Evolutionary conservation across 2,329 filamentous ascomycete species (phyloP), one percentile per base, ranked within the genome.

Genomic region (Grosmannia serpens): DNA sequence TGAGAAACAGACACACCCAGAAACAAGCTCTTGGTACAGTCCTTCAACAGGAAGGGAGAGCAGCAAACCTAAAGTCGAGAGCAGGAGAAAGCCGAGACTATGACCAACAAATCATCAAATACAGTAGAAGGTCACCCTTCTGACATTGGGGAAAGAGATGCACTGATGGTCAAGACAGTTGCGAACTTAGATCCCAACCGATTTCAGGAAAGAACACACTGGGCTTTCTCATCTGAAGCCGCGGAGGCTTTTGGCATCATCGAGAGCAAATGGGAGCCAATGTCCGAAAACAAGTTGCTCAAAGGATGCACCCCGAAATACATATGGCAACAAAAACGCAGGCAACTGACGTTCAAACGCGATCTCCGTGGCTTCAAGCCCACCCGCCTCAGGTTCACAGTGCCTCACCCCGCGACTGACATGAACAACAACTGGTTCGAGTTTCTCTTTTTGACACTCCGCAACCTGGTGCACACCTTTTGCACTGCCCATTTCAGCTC

Each of bases 401-500:
- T 59, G 38, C 31, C 49, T 15, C 65, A 65, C 59, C 57, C 60
- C 10, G 24, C 41, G 1, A 44, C 15, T 5, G 65, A 67, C 53
- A 38, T 65, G 22, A 59, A 44, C 35, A 62, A 64, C 33, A 62
- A 55, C 6, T 70, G 68, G 68, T 70, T 64, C 50, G 63, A 65
- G 58, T 56, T 56, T 31, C 55, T 67, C 58, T 71, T 69, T 52
- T 7, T 44, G 4, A 62, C 67, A 17, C 56, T 75, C 13, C 71
- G 67, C 49, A 10, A 61, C 4, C 60, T 61, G 46, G 58, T 67
- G 5, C 57, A 61, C 17, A 56, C 61, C 4, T 67, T 72, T 47
- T 62, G 59, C 20, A 54, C 61, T 29, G 56, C 44, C 38, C 68
- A 67, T 56, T 73, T 74, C 60, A 67, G 64, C 15, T 54, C 49